Conservation (phyloP, 805 yeast genomes). For the Maudiozyma barnettii region DNA sequence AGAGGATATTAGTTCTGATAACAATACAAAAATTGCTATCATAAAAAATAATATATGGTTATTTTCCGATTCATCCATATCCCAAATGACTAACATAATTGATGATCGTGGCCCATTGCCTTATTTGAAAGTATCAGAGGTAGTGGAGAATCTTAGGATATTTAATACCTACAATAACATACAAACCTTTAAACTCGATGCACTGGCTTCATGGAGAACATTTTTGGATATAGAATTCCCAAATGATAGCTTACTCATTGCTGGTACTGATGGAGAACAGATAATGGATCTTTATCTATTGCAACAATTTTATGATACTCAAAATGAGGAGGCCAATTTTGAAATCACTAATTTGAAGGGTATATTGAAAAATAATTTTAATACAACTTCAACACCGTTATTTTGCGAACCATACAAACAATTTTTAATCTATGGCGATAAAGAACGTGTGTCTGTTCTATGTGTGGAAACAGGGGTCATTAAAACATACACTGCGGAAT, state of each 20-base stretch:
- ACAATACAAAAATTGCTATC: background rate
- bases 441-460: background rate
- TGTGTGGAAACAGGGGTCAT: background rate
- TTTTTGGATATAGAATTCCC: background rate
- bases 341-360: background rate
- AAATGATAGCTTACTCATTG: background rate
- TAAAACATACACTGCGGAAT: background rate
- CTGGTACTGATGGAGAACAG: background rate
- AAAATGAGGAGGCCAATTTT: background rate
- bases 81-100: background rate
- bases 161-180: slow-evolving; percentile 1
- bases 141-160: background rate
- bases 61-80: slow-evolving; percentile 4
- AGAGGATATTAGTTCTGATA: slow-evolving; percentile 3
- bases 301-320: background rate
- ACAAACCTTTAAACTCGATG: background rate
- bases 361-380: background rate
- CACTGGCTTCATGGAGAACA: background rate
- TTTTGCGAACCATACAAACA: background rate
- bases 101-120: background rate
- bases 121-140: background rate
- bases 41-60: slow-evolving; percentile 1
- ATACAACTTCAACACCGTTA: background rate
- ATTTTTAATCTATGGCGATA: background rate
- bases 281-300: slow-evolving; percentile 5